Percentiles rank a stretch among this genome's conserved stretches.
Evolutionary conservation across 805 yeast genomes (phyloP).

Genomic region (Kurtzmaniella cleridarum): DNA sequence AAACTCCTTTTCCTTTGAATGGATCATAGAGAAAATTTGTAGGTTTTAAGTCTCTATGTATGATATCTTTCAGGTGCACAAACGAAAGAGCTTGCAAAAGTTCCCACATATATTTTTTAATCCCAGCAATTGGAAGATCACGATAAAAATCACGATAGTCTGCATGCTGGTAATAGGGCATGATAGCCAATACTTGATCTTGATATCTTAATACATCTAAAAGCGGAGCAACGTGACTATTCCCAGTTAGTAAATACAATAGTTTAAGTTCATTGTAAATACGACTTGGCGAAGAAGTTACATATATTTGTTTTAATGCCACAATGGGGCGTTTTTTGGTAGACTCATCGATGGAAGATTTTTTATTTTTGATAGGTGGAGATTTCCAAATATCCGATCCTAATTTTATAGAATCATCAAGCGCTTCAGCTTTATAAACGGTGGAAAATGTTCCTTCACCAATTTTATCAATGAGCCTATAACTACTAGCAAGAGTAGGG

Average conservation of each 20-base stretch:
- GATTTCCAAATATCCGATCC: slow-evolving; percentile 41
- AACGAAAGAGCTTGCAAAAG: slow-evolving; percentile 68
- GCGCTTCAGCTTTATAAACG: slow-evolving; percentile 58
- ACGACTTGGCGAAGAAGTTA: slow-evolving; percentile 90
- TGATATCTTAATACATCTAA: slow-evolving; percentile 81
- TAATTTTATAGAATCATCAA: slow-evolving; percentile 31
- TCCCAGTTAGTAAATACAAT: slow-evolving; percentile 62
- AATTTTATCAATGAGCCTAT: slow-evolving; percentile 49
- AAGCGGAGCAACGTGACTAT: slow-evolving; percentile 77
- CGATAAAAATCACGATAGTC: slow-evolving; percentile 86
- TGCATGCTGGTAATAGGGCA: slow-evolving; percentile 86
- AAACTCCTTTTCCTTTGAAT: slow-evolving; percentile 62
- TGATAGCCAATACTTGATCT: slow-evolving; percentile 89
- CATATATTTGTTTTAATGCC: slow-evolving; percentile 90
- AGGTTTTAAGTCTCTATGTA: slow-evolving; percentile 43
- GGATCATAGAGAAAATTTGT: slow-evolving; percentile 70
- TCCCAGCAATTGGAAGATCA: slow-evolving; percentile 73
- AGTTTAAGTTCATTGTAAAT: slow-evolving; percentile 83
- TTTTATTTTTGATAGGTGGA: slow-evolving; percentile 33
- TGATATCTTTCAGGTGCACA: slow-evolving; percentile 42
- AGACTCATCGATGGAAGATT: slow-evolving; percentile 12
- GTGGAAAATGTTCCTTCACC: slow-evolving; percentile 66
- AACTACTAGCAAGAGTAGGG: slow-evolving; percentile 44
- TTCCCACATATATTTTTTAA: slow-evolving; percentile 75
- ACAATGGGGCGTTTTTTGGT: slow-evolving; percentile 46